Base-by-base conservation (phyloP, 2,329 filamentous ascomycete genomes). In the Fusarium albidum region DNA sequence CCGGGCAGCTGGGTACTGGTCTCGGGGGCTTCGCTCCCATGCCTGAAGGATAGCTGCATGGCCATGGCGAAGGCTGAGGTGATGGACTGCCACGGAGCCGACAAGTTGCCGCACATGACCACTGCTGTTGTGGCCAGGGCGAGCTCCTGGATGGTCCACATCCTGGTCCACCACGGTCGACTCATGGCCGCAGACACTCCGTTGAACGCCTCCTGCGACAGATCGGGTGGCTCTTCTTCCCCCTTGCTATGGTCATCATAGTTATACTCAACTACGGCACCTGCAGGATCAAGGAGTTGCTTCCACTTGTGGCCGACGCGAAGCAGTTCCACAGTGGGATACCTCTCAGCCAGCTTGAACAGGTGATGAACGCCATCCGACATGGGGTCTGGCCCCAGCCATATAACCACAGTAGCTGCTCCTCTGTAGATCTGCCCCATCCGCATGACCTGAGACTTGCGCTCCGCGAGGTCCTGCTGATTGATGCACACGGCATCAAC, bases 401-500 rank as follows among this genome's bases (percentile, higher is more conserved):
- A 45, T 15, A 45, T 9, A 8, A 45, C 15, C 5, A 26, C 31
- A 4, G 10, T 25, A 6, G 9, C 18, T 14, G 32, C 31, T 11
- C 25, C 10, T 21, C 21, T 17, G 15, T 45, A 35, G 31, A 45
- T n/a, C 21, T 21, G 21, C 21, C 29, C 41, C 41, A 33, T 44
- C 4, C 15, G 14, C 9, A 15, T 17, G 15, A 44, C 41, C n/a
- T 34, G 41, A 12, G 21, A 14, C 13, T 9, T 21, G 7, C 41
- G 29, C 26, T 44, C 41, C 3, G 9, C 9, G 18, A 33, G 41
- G 14, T 44, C 41, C 5, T 17, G 12, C 28, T 44, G 41, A 14
- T 44, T 44, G 41, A 44, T 44, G 10, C 29, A 44, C 6, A 44
- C n/a, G 18, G 41, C 41, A 26, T 44, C 41, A n/a, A 44, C 26